Percentiles rank a stretch among this genome's conserved stretches.
phyloP scores from a whole-genome alignment of 129 eudicot genomes.

The Calendula officinalis region DNA sequence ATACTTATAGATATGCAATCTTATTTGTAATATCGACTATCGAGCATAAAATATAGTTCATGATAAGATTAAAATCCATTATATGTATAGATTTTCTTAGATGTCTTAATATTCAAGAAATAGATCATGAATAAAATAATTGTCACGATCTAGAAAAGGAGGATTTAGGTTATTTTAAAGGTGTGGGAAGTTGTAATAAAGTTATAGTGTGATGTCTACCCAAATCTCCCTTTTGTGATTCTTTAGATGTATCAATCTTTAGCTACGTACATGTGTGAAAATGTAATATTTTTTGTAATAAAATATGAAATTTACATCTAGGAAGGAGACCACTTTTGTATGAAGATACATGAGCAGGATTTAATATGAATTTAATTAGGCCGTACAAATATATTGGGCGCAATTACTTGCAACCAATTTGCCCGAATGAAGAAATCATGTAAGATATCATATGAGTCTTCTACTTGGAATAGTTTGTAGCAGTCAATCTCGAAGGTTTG shows the following conservation, averaged over 20 bases:
- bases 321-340: no score
- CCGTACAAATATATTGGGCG: no score
- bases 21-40: no score
- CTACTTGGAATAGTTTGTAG: no score
- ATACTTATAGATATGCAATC: background rate
- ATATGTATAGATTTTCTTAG: background rate
- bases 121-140: constrained; percentile 11
- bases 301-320: background rate
- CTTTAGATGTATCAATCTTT: constrained; percentile 27
- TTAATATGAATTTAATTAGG: no score
- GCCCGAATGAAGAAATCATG: no score
- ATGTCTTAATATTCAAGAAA: background rate
- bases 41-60: background rate
- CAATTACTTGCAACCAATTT: no score
- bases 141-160: constrained; percentile 27
- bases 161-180: constrained; percentile 33
- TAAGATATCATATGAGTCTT: no score
- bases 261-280: constrained; percentile 28
- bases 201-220: constrained; percentile 35
- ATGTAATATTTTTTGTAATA: background rate
- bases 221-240: constrained; percentile 27
- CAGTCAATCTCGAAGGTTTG: no score
- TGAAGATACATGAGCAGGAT: no score
- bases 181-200: constrained; percentile 36
- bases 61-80: background rate